A percentile compares a stretch with the other conserved stretches of the same genome.
These are phyloP conservation scores for Nothomitra cinnamomea DNA, from an alignment of 2,329 filamentous ascomycete species.

Conservation along the genomic window DNA sequence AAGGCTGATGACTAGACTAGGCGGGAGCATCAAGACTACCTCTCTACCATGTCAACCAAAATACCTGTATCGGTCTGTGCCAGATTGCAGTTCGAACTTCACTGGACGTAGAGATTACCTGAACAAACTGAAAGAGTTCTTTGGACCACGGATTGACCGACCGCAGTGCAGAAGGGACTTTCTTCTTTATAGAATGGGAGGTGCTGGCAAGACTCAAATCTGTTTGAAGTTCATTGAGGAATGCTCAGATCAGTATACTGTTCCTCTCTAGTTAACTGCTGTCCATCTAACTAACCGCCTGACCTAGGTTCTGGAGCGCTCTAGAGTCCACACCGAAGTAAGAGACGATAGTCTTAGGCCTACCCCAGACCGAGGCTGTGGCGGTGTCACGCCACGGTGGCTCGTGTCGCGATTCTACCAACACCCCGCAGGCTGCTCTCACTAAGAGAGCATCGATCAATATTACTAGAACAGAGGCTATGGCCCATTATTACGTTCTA, in stretches of 20 bases:
- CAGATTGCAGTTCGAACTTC: neutral
- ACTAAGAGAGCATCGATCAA: no score
- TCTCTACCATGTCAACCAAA: neutral
- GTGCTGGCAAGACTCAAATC: slow-evolving; percentile 18
- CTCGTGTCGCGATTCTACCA: no score
- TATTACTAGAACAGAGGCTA: no score
- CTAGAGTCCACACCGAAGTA: no score
- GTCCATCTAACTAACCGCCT: neutral
- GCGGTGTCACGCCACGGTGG: no score
- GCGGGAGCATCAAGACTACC: neutral
- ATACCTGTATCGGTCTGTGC: neutral
- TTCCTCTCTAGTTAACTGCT: neutral
- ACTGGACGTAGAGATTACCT: neutral
- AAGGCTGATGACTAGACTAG: neutral
- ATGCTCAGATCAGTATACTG: slow-evolving; percentile 8
- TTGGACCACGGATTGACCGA: neutral
- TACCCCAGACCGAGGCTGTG: no score
- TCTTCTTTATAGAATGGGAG: slow-evolving; percentile 16
- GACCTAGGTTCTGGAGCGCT: neutral
- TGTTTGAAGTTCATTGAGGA: slow-evolving; percentile 15
- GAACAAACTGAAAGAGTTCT: neutral
- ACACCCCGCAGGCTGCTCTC: no score
- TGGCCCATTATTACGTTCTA: no score
- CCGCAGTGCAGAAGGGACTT: slow-evolving; percentile 8
- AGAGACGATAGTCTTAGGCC: no score